A percentile compares a stretch with the other conserved stretches of the same genome.
Conservation (phyloP, 176 grass and related monocot genomes). For the barley (Hordeum vulgare) region DNA sequence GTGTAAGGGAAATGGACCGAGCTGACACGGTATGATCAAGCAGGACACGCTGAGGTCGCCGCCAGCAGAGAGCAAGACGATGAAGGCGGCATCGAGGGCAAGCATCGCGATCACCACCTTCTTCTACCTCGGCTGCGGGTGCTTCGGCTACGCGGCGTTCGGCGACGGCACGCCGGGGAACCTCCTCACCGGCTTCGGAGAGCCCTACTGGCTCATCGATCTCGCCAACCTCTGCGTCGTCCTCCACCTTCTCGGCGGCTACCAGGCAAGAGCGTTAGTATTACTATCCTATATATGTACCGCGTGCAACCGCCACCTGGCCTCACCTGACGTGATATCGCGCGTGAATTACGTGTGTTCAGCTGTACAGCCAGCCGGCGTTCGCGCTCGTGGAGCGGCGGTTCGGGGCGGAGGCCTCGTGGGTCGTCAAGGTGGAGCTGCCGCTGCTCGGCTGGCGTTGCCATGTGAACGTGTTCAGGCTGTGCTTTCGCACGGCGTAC, state of each 20-base stretch:
- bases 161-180: constrained; percentile 76
- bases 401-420: background rate
- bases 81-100: constrained; percentile 55
- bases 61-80: constrained; percentile 63
- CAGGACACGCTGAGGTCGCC: constrained; percentile 69
- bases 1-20: background rate
- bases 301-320: background rate
- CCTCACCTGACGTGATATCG: background rate
- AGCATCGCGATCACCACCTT: constrained; percentile 55
- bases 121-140: constrained; percentile 79
- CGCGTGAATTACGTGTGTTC: background rate
- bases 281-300: background rate
- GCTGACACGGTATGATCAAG: background rate
- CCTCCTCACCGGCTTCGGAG: constrained; percentile 79
- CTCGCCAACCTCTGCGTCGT: constrained; percentile 60
- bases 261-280: constrained; percentile 52
- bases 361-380: constrained; percentile 58
- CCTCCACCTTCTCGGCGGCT: constrained; percentile 70
- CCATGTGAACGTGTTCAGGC: constrained; percentile 33
- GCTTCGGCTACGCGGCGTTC: constrained; percentile 82
- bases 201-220: constrained; percentile 92
- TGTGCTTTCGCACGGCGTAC: constrained; percentile 55
- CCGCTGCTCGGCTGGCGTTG: constrained; percentile 2
- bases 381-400: constrained; percentile 42
- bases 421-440: constrained; percentile 26